Percentiles rank a stretch among this genome's conserved stretches.
phyloP scores from a whole-genome alignment of 2,329 filamentous ascomycete genomes.

The Paecilomyces fulvus region DNA sequence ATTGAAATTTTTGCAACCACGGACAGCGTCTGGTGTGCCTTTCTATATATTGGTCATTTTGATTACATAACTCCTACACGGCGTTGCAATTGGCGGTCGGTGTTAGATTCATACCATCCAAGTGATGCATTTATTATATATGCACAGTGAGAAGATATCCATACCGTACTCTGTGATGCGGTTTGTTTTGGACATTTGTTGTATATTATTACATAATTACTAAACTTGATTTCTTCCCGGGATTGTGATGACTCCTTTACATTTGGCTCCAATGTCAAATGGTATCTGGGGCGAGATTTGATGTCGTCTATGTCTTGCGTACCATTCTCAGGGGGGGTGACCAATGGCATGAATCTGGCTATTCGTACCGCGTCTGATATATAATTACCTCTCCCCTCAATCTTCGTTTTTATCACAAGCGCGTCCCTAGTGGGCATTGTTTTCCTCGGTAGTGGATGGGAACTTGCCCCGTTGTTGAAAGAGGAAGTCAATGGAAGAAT shows the following conservation, averaged over 20 bases:
- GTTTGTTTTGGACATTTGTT: not conserved
- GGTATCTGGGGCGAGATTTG: not conserved
- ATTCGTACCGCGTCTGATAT: not conserved
- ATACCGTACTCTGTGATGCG: not conserved
- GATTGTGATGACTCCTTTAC: not conserved
- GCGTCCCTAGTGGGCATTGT: not conserved
- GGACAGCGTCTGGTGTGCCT: constrained; percentile 8
- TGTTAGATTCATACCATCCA: not conserved
- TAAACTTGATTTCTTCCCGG: constrained; percentile 1
- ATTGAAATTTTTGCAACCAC: constrained; percentile 2
- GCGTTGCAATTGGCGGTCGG: not conserved
- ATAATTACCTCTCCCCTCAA: not conserved
- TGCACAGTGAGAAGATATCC: constrained; percentile 1
- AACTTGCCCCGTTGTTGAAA: not conserved
- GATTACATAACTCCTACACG: not conserved
- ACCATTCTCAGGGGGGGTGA: not conserved
- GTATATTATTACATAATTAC: constrained; percentile 1
- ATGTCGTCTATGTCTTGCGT: not conserved
- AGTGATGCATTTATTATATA: not conserved
- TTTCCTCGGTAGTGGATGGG: not conserved
- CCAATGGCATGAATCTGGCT: not conserved
- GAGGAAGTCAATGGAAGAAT: not conserved
- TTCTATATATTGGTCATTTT: constrained; percentile 1
- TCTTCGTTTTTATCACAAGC: not conserved
- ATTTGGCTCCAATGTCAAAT: not conserved